Evolutionary conservation across 106 monocot species (phyloP), one percentile per base, ranked within the genome.

Genomic region (Apostasia ramifera): DNA sequence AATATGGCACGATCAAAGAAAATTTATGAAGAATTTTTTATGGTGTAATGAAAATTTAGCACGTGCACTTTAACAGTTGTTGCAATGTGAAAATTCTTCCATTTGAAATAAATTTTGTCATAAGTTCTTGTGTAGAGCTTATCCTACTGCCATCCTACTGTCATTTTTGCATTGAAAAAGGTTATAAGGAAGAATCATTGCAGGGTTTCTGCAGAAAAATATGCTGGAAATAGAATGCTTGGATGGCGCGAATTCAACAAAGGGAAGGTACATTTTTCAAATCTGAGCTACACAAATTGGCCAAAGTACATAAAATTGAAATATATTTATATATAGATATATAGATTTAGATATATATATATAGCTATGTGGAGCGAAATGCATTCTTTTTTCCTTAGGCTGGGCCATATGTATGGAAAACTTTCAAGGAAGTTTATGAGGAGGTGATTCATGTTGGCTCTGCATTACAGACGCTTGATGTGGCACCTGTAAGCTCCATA

Each of bases 371-470:
- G 43, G 3, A 2, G n/a, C 43, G 45, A 4, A 13, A 44, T 44
- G 62, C 66, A 47, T 63, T 74, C 8, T 15, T 53, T 41, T 40
- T 74, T 10, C 68, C 57, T 44, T 59, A 97, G 95, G 66, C 80
- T 58, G 95, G 92, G 8, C 81, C 72, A 37, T 97, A 97, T 67
- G 41, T 84, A 40, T 97, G 95, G 95, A 88, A 89, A 79, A 86
- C 89, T 56, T 97, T 92, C 69, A 71, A 76, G 68, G 76, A 92
- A 67, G 70, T 85, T 2, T 97, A 89, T 66, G 74, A 92, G 26
- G 89, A 97, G 79, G 92, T 92, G 11, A 53, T 92, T 40, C 65
- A 71, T 67, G 73, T 87, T 69, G 92, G 92, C 41, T 97, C 95
- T 45, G 95, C 95, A 74, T 66, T 97, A 55, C 10, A 49, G 66